Evolutionary conservation across 371 early-diverging fungal genomes (phyloP).

Genomic region (Mucor circinelloides): DNA sequence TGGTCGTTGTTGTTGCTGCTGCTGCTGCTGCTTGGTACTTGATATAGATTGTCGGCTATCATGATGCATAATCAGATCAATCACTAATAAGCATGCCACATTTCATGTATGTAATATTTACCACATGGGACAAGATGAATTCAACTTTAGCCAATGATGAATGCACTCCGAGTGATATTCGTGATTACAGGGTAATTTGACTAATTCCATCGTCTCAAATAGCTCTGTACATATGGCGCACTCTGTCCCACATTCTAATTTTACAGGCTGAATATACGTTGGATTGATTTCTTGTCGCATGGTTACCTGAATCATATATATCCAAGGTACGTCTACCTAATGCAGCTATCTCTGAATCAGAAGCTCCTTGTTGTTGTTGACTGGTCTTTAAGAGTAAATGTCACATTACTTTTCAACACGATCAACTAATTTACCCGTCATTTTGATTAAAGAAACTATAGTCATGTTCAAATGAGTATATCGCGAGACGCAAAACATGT

Average conservation of each 20-base stretch:
- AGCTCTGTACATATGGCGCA: conserved; percentile 14
- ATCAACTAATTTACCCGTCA: neutral
- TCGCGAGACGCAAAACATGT: neutral
- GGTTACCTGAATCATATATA: neutral
- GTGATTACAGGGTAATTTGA: conserved; percentile 11
- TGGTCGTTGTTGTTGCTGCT: neutral
- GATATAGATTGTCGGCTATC: conserved; percentile 2
- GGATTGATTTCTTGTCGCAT: no score
- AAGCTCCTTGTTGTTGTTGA: neutral
- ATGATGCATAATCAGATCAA: neutral
- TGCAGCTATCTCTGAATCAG: neutral
- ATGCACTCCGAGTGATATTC: conserved; percentile 18
- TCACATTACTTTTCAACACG: neutral
- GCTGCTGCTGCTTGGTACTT: neutral
- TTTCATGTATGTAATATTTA: neutral
- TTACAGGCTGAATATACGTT: neutral
- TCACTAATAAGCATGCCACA: neutral
- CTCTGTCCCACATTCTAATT: neutral
- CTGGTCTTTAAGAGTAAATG: neutral
- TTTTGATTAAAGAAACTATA: neutral
- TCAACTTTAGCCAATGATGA: conserved; percentile 10
- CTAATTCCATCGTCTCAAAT: neutral
- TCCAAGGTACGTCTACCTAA: neutral
- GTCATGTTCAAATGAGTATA: neutral
- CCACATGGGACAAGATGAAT: conserved; percentile 21